Conservation (phyloP, 108 stramenopile species). For the Hondaea fermentalgiana region DNA sequence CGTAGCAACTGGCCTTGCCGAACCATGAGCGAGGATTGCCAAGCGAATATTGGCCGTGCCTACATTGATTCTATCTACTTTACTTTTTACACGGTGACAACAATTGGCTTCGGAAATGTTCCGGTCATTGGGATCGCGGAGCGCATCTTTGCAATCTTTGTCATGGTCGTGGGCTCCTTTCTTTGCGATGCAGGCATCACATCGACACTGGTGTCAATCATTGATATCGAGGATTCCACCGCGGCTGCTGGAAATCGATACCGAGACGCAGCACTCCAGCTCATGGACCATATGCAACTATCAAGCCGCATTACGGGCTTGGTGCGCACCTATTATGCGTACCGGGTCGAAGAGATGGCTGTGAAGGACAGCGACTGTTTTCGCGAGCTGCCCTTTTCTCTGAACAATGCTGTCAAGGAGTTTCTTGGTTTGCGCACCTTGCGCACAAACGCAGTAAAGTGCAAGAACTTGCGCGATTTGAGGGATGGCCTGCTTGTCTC, state of each 20-base stretch:
- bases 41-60: not conserved
- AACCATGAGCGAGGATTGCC: no score
- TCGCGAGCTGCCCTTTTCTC: not conserved
- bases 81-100: constrained; percentile 29
- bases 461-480: not conserved
- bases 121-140: constrained; percentile 39
- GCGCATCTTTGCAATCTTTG: constrained; percentile 45
- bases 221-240: constrained; percentile 38
- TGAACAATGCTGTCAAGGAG: not conserved
- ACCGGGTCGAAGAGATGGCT: not conserved
- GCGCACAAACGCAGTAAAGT: not conserved
- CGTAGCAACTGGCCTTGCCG: no score
- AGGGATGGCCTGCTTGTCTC: not conserved
- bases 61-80: not conserved
- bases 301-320: not conserved
- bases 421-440: not conserved
- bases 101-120: constrained; percentile 54
- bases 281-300: not conserved
- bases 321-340: not conserved
- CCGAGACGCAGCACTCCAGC: not conserved
- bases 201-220: constrained; percentile 46
- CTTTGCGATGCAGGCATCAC: constrained; percentile 58
- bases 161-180: constrained; percentile 53
- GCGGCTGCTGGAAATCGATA: not conserved
- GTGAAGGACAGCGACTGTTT: not conserved